Evolutionary conservation across 768 basidiomycete genomes (phyloP).

Genomic region (Clathrus columnatus): DNA sequence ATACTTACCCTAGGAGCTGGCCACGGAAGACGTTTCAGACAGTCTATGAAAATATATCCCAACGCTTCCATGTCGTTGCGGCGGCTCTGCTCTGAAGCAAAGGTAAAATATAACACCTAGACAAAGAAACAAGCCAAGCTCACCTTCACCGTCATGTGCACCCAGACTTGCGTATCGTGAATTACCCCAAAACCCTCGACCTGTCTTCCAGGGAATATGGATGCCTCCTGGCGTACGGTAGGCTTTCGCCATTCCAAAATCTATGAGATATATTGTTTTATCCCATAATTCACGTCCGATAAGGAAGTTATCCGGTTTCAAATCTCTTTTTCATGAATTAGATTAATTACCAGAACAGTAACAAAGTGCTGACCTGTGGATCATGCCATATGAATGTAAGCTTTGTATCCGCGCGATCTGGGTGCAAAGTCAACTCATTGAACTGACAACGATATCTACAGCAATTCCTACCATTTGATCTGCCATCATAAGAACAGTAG

Average conservation of each 20-base stretch:
- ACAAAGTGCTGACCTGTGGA: slow-evolving; percentile 1
- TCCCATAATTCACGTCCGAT: slow-evolving; percentile 10
- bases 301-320: slow-evolving; percentile 11
- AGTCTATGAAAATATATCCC: slow-evolving; percentile 6
- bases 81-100: slow-evolving; percentile 7
- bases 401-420: slow-evolving; percentile 8
- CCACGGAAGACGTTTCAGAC: slow-evolving; percentile 9
- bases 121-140: background rate
- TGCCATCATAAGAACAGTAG: slow-evolving; percentile 9
- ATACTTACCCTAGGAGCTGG: background rate
- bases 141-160: slow-evolving; percentile 8
- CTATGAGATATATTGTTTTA: slow-evolving; percentile 10
- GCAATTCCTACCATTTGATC: slow-evolving; percentile 2
- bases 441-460: background rate
- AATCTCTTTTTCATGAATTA: background rate
- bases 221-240: background rate
- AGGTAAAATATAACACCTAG: background rate
- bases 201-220: slow-evolving; percentile 6
- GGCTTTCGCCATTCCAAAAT: slow-evolving; percentile 10
- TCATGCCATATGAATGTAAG: slow-evolving; percentile 10
- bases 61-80: slow-evolving; percentile 10
- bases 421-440: background rate
- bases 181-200: slow-evolving; percentile 9
- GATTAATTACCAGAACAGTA: background rate
- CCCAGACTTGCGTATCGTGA: slow-evolving; percentile 7